Evolutionary conservation across 2,329 filamentous ascomycete genomes (phyloP).

Genomic region (Fusarium irregulare): DNA sequence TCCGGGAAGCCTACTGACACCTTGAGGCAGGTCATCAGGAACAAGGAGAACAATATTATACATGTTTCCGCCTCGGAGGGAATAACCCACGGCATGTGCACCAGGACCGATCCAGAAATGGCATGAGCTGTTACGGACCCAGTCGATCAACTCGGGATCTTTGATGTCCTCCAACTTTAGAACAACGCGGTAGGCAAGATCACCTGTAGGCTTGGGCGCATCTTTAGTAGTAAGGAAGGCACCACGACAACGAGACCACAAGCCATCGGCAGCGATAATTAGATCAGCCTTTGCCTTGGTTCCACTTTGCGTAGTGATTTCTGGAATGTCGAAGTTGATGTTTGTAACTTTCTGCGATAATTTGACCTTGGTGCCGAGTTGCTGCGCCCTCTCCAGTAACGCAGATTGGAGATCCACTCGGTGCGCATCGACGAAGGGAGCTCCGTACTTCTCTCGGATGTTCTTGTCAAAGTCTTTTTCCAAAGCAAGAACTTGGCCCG

Average conservation of each 20-base stretch:
- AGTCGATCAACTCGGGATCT: constrained; percentile 62
- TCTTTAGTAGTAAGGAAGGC: constrained; percentile 59
- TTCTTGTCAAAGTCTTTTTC: constrained; percentile 64
- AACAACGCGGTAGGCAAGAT: constrained; percentile 73
- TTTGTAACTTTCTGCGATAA: constrained; percentile 60
- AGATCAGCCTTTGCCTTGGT: constrained; percentile 41
- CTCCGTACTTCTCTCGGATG: constrained; percentile 64
- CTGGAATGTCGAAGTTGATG: constrained; percentile 61
- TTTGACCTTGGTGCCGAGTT: constrained; percentile 63
- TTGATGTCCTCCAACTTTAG: constrained; percentile 63
- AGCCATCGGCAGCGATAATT: constrained; percentile 71
- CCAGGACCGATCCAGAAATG: constrained; percentile 74
- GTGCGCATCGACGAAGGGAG: constrained; percentile 70
- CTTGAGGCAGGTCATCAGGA: constrained; percentile 70
- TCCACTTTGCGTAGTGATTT: constrained; percentile 55
- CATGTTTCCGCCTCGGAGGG: constrained; percentile 66
- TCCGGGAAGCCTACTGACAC: constrained; percentile 51
- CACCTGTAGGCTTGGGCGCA: constrained; percentile 67
- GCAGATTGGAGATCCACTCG: constrained; percentile 70
- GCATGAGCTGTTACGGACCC: constrained; percentile 63
- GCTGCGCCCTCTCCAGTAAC: constrained; percentile 61
- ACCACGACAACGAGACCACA: constrained; percentile 69
- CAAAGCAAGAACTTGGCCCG: constrained; percentile 60
- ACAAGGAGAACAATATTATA: constrained; percentile 75
- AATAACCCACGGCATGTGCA: constrained; percentile 72